Conservation (phyloP, 495 filamentous ascomycete species). For the Penicillium bovifimosum region DNA sequence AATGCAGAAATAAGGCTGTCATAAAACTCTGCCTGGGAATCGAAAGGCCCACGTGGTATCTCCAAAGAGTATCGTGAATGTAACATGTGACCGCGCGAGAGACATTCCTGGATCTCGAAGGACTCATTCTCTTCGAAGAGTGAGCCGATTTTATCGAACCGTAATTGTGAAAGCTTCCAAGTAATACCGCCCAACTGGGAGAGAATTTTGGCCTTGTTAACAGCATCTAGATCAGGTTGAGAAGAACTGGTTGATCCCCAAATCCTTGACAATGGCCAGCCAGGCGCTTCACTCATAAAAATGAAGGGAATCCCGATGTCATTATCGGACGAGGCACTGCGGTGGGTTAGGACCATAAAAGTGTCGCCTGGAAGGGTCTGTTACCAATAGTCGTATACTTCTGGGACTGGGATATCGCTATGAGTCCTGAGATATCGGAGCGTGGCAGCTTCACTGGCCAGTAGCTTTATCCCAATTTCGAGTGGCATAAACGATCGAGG, state of each 20-base stretch:
- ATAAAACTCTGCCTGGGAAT: constrained; percentile 14
- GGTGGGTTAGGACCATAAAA: constrained; percentile 1
- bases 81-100: constrained; percentile 23
- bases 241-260: constrained; percentile 14
- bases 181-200: constrained; percentile 17
- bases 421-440: constrained; percentile 20
- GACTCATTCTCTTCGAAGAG: constrained; percentile 18
- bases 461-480: constrained; percentile 16
- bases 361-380: background rate
- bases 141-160: constrained; percentile 24
- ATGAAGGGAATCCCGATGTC: constrained; percentile 23
- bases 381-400: constrained; percentile 21
- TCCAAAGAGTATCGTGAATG: constrained; percentile 15
- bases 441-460: constrained; percentile 23
- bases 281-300: constrained; percentile 25
- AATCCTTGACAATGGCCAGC: constrained; percentile 14
- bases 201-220: constrained; percentile 18
- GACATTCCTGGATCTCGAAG: constrained; percentile 18
- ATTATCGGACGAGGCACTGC: constrained; percentile 20
- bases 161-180: constrained; percentile 22
- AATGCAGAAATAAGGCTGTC: constrained; percentile 19
- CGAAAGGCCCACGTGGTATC: constrained; percentile 19
- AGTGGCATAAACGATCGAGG: constrained; percentile 9
- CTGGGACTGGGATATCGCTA: constrained; percentile 27
- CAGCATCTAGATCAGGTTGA: constrained; percentile 8